Evolutionary conservation across 306 rosid genomes (phyloP), one percentile per base, ranked within the genome.

Genomic region (Lablab purpureus): DNA sequence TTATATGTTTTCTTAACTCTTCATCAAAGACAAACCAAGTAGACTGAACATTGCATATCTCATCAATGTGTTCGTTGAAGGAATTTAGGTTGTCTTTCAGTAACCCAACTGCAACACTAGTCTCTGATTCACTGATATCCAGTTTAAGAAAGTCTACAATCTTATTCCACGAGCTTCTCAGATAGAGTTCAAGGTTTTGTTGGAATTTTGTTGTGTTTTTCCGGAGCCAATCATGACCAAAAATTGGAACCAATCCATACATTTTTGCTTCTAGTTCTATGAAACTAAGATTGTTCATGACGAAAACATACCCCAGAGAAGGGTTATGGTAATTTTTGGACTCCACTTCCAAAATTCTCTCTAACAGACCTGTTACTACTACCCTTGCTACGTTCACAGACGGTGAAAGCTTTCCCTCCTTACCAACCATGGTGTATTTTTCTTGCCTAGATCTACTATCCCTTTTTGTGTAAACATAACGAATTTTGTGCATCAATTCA

Each of bases 251-350:
- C 46, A 87, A 13, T 41, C 88, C 13, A 9, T 1, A 5, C 14
- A 0, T 1, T 14, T 67, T 83, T 7, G 83, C 85, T 43, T 69
- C 55, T 28, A 69, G 12, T 49, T 62, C 89, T 50, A 90, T 90
- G 80, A 80, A 86, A 32, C 75, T 68, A 23, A 83, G 85, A 67
- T 91, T 91, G 72, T 91, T 90, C 93, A 93, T 90, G 88, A 93
- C 41, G 77, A 91, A 93, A 43, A 91, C 74, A 45, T 46, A 77
- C 79, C 87, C 34, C 78, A 91, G 81, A n/a, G 89, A 81, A 22
- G 82, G 62, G 72, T 88, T 85, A 60, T 74, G 68, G 69, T 90
- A 91, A 49, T 71, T 76, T 86, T 88, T 50, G 56, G 23, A 50
- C 19, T 50, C 8, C 1, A 2, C 56, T 71, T 86, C 91, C 54